phyloP scores from a whole-genome alignment of 2,329 filamentous ascomycete genomes.

The Aureobasidium subglaciale region DNA sequence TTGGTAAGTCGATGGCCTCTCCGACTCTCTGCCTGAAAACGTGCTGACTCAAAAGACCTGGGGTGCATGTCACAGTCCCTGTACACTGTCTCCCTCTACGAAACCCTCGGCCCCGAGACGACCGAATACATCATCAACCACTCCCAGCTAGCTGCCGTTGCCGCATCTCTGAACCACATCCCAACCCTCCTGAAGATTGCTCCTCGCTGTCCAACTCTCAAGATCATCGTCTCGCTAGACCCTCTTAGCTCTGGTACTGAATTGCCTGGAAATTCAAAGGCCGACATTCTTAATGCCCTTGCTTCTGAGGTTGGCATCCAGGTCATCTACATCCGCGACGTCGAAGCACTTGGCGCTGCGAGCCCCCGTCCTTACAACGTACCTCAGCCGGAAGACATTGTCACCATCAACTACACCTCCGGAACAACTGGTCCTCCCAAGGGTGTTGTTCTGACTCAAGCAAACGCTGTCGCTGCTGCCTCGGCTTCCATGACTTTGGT shows the following conservation, averaged over 20 bases:
- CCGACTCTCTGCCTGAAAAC: not conserved
- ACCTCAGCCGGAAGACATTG: constrained; percentile 65
- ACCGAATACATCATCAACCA: constrained; percentile 97
- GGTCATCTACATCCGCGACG: constrained; percentile 71
- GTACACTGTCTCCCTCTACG: constrained; percentile 89
- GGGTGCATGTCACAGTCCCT: constrained; percentile 80
- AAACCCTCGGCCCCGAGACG: constrained; percentile 84
- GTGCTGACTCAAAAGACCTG: constrained; percentile 53
- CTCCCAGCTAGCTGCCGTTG: constrained; percentile 65
- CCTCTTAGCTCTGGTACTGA: constrained; percentile 69
- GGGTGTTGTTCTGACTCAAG: constrained; percentile 76
- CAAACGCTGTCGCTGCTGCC: constrained; percentile 68
- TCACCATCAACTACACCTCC: constrained; percentile 89
- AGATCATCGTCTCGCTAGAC: constrained; percentile 83
- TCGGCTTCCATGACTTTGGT: constrained; percentile 52
- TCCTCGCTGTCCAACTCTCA: constrained; percentile 69
- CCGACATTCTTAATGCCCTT: constrained; percentile 65
- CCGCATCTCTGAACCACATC: constrained; percentile 73
- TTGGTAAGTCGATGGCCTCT: constrained; percentile 42
- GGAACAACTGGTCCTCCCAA: constrained; percentile 79
- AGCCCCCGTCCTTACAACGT: constrained; percentile 64
- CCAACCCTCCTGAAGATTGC: constrained; percentile 73
- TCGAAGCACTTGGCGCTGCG: constrained; percentile 71
- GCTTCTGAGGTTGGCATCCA: constrained; percentile 67
- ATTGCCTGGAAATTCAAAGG: constrained; percentile 68